Base-by-base conservation (phyloP, 495 filamentous ascomycete genomes). In the Daldinia concentrica region DNA sequence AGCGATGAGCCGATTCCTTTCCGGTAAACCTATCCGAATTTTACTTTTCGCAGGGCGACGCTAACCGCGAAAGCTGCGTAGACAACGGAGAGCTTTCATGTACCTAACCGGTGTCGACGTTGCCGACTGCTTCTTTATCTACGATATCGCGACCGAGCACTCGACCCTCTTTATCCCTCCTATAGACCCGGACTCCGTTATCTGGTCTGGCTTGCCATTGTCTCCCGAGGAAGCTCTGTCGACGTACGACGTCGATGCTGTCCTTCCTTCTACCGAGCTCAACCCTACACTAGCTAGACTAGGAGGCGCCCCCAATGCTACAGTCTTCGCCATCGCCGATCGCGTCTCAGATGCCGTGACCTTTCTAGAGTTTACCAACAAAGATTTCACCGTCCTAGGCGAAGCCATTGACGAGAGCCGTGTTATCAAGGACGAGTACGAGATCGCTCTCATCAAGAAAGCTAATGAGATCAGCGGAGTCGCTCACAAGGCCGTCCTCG, bases 101-200 rank as follows among this genome's bases (percentile, higher is more conserved):
- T 98, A 99, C 81, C 85, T 99, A 27, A 93, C 93, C 15, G 96
- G 96, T 72, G 97, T 93, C 78, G 81, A 88, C 30, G 84, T 94
- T 24, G 89, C 93, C 56, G 94, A 98, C 80, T 91, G 90, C 74
- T 91, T 89, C 78, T 84, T 94, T 58, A 87, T 91, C 60, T 97
- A 98, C 84, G 88, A 95, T 71, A 88, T 97, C 54, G 81, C 84
- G 51, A 84, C 85, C 22, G 83, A 86, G 68, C 87, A 89, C 72
- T 86, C 93, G 24, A 98, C 92, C 8, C 90, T 98, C 58, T 99
- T 93, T 83, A 95, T 99, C 68, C 95, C 96, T 5, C 91, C 93
- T 2, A 87, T 97, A 75, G 88, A 96, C 62, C 89, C 93, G 48
- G 92, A 96, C 30, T 89, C 88, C 43, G 95, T 98, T n/a, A 93